Evolutionary conservation across 2,329 filamentous ascomycete genomes (phyloP).

Genomic region (Hymenoscyphus salicellus): DNA sequence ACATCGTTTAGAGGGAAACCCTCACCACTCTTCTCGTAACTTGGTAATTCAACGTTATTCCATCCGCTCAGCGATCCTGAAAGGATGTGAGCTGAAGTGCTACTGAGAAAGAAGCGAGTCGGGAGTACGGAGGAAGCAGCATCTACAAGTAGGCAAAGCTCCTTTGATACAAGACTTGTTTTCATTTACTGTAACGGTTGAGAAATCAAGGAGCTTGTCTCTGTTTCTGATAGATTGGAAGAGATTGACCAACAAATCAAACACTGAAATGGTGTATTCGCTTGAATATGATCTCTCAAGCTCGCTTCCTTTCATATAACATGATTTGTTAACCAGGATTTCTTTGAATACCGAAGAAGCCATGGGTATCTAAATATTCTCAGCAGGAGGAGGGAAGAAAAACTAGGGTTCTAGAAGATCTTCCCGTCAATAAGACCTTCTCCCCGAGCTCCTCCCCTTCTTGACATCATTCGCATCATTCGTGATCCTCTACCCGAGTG

Average conservation of each 20-base stretch:
- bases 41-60: too few relatives aligned
- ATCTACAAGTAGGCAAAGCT: not conserved
- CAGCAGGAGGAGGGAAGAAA: not conserved
- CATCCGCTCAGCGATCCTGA: not conserved
- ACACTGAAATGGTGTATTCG: too few relatives aligned
- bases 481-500: not conserved
- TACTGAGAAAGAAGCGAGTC: not conserved
- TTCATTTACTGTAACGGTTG: too few relatives aligned
- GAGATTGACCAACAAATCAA: too few relatives aligned
- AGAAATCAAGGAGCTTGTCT: too few relatives aligned
- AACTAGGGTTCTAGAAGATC: not conserved
- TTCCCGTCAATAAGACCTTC: not conserved
- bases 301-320: too few relatives aligned
- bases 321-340: too few relatives aligned
- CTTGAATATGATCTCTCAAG: too few relatives aligned
- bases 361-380: not conserved
- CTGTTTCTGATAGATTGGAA: too few relatives aligned
- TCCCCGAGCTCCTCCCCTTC: not conserved
- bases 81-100: not conserved
- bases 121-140: not conserved
- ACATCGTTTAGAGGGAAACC: not conserved
- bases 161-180: not conserved
- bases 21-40: not conserved
- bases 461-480: constrained; percentile 1
- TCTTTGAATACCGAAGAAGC: not conserved